Evolutionary conservation across 768 basidiomycete genomes (phyloP), one percentile per base, ranked within the genome.

Genomic region (Rhizopogon salebrosus): DNA sequence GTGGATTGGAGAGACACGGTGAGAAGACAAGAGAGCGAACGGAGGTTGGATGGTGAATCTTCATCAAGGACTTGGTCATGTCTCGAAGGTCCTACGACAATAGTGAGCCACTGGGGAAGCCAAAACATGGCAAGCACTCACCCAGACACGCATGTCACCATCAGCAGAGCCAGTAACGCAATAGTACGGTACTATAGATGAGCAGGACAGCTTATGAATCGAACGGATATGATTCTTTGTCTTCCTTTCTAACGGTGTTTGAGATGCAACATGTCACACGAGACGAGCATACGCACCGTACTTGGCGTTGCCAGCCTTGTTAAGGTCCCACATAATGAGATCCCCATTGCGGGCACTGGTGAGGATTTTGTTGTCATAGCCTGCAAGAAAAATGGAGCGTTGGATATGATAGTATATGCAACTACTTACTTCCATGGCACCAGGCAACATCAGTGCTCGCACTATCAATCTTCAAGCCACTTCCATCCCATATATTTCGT

Each of bases 261-360:
- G 20, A 60, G 58, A 49, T 46, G 39, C 9, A 52, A 54, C 49
- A 18, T 10, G 14, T 14, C 36, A 45, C 26, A 4, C 45, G n/a
- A 24, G 20, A 11, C 13, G 4, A 23, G 9, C 20, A 58, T 48
- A 64, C 78, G 46, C 60, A 91, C 89, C 88, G 59, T 80, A 87
- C 70, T 90, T 91, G 38, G 80, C 78, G 2, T 72, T 62, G 3
- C 86, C 84, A 20, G 76, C 67, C 64, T 83, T 87, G 59, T 84
- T 80, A 26, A 90, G 58, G 63, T 91, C 88, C 89, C 89, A 92
- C 75, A 90, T 80, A 27, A 90, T 86, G 35, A 92, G 77, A 49
- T 91, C 89, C 1, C 89, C 89, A 57, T 89, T 91, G 14, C 85
- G 73, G 1, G 87, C 87, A 61, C 88, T 89, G 3, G 89, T 91